Evolutionary conservation across 2,329 filamentous ascomycete species (phyloP), one percentile per base, ranked within the genome.

Genomic region (Verticillium longisporum): DNA sequence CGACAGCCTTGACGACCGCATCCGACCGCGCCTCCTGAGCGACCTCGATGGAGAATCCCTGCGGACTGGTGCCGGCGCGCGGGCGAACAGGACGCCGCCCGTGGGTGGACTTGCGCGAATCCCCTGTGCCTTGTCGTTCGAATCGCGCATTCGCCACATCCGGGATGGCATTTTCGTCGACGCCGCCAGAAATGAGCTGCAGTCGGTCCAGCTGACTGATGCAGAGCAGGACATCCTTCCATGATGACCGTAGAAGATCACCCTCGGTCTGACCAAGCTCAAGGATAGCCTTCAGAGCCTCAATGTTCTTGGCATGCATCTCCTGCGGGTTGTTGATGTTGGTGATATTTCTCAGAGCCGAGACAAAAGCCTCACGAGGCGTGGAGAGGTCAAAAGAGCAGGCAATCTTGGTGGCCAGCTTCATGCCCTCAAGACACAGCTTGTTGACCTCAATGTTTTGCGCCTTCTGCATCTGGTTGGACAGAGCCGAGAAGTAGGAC

Each of bases 291-390:
- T 96, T 96, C 60, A 99, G 79, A 0, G 96, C 95, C 75, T 99
- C 95, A 45, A 99, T 87, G 66, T 99, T 96, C 83, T 98, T 98
- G 5, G 91, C 89, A 71, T 92, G 87, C 83, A 99, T 97, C 72
- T 98, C 94, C 61, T 91, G 91, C 2, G 97, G 84, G 70, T 98
- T 99, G 73, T 96, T 96, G 18, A 99, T 83, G 70, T 97, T 98
- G 10, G 96, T 97, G 60, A 93, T 94, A 68, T 96, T 95, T 62
- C 93, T 91, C 63, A 99, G 80, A 6, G 92, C 93, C 1, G 92
- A 92, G 63, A 99, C 91, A 73, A 99, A 99, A 1, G 96, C 95
- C 72, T 96, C 92, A 15, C 95, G 84, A 0, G 95, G 91, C n/a
- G 93, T 97, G 60, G 94, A 88, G 1, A 99, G 80, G 65, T 97